Conservation (phyloP, 2,329 filamentous ascomycete species). For the Fusarium brevicatenulatum region DNA sequence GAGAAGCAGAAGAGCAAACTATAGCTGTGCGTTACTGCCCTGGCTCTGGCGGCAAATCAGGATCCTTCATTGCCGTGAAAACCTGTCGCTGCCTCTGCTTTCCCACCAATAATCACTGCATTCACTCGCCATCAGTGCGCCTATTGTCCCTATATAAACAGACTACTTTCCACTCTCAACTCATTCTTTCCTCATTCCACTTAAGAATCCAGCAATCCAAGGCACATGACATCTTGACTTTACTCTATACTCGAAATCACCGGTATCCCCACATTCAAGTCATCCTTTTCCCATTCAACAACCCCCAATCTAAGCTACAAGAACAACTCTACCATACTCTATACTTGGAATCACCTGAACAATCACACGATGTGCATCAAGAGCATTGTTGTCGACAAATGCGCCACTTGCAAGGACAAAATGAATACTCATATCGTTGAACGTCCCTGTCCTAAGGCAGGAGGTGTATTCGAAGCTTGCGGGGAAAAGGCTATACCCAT, state of each 20-base stretch:
- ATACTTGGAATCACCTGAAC: fast-evolving
- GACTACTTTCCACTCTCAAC: fast-evolving
- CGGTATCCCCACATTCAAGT: background rate
- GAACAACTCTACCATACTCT: background rate
- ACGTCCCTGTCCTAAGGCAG: fast-evolving
- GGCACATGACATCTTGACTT: background rate
- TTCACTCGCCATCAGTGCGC: no score
- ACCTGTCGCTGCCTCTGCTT: background rate
- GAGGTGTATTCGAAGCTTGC: background rate
- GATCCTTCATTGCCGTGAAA: background rate
- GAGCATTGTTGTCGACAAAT: background rate
- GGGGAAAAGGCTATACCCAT: fast-evolving
- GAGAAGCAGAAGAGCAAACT: background rate
- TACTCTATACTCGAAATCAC: no score
- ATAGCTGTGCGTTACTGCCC: background rate
- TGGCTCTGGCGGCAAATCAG: background rate
- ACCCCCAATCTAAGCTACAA: fast-evolving
- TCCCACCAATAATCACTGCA: no score
- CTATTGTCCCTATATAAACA: background rate
- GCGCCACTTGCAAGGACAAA: background rate
- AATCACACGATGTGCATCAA: background rate
- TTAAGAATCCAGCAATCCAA: no score
- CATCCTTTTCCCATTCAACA: background rate
- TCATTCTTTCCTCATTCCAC: fast-evolving
- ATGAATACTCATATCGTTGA: background rate